Evolutionary conservation across 495 filamentous ascomycete species (phyloP).

Genomic region (Tuber borchii): DNA sequence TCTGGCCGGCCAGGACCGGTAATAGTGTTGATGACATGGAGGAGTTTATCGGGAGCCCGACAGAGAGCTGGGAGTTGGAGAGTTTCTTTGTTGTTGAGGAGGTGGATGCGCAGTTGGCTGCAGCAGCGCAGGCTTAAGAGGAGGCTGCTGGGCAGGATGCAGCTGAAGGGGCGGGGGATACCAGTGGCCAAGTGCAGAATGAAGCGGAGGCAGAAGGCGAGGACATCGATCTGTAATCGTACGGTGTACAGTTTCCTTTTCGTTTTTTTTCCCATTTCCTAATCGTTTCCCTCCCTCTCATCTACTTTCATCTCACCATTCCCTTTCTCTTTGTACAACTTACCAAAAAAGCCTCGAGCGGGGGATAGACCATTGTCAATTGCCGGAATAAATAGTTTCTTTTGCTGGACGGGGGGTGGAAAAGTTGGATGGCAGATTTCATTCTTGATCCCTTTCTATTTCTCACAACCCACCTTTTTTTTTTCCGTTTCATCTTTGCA

Average conservation of each 20-base stretch:
- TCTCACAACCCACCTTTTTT: not conserved
- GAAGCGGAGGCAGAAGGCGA: not conserved
- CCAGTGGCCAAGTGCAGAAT: not conserved
- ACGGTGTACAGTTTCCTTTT: not conserved
- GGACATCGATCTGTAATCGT: not conserved
- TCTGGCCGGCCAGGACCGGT: not conserved
- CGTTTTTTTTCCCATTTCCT: not conserved
- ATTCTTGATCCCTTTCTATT: not conserved
- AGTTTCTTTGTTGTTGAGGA: not conserved
- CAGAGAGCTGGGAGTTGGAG: not conserved
- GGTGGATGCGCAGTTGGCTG: not conserved
- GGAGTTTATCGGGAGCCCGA: not conserved
- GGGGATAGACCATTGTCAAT: not conserved
- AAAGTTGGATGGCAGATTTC: not conserved
- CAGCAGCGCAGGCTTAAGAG: not conserved
- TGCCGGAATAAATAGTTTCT: not conserved
- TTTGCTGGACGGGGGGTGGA: not conserved
- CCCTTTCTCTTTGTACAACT: not conserved
- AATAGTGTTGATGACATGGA: not conserved
- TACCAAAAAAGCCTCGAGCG: not conserved
- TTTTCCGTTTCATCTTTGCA: not conserved
- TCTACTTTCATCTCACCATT: not conserved
- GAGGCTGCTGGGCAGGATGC: not conserved
- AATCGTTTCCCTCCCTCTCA: not conserved
- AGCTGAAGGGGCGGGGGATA: not conserved